phyloP scores from a whole-genome alignment of 768 basidiomycete species.

The Jaapia argillacea region DNA sequence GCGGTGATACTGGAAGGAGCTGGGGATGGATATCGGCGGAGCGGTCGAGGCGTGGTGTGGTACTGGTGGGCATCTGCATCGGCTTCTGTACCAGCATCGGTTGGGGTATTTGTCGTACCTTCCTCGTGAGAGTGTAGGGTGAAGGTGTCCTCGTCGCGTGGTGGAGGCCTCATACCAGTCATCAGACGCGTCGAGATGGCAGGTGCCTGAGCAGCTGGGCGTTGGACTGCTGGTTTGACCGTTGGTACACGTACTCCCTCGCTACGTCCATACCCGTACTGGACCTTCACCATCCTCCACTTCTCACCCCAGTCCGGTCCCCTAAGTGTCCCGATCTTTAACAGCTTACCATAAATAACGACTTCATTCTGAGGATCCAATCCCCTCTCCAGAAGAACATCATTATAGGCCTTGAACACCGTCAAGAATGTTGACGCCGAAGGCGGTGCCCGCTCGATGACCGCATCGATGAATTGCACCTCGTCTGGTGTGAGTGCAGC shows the following conservation, averaged over 20 bases:
- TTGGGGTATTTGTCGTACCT: conserved; percentile 16
- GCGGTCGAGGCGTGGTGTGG: conserved; percentile 10
- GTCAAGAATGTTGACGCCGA: conserved; percentile 67
- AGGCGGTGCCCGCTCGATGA: conserved; percentile 58
- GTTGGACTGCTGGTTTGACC: background rate
- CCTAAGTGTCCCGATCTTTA: conserved; percentile 76
- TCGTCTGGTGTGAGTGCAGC: conserved; percentile 29
- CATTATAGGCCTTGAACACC: conserved; percentile 81
- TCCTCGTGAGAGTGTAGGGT: conserved; percentile 34
- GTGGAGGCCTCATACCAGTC: conserved; percentile 8
- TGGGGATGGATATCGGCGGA: conserved; percentile 10
- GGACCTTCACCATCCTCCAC: conserved; percentile 63
- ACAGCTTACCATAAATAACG: conserved; percentile 68
- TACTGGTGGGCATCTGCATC: conserved; percentile 1
- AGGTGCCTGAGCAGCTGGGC: conserved; percentile 10
- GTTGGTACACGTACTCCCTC: too few species aligned
- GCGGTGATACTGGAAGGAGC: conserved; percentile 4
- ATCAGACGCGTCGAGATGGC: conserved; percentile 13
- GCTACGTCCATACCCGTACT: conserved; percentile 35
- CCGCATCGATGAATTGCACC: conserved; percentile 64
- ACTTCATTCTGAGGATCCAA: conserved; percentile 73
- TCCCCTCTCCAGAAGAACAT: conserved; percentile 62
- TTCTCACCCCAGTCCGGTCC: conserved; percentile 76
- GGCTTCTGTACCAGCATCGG: conserved; percentile 4
- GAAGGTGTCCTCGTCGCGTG: conserved; percentile 28